Evolutionary conservation across 495 filamentous ascomycete genomes (phyloP).

Genomic region (Sordaria brevicollis): DNA sequence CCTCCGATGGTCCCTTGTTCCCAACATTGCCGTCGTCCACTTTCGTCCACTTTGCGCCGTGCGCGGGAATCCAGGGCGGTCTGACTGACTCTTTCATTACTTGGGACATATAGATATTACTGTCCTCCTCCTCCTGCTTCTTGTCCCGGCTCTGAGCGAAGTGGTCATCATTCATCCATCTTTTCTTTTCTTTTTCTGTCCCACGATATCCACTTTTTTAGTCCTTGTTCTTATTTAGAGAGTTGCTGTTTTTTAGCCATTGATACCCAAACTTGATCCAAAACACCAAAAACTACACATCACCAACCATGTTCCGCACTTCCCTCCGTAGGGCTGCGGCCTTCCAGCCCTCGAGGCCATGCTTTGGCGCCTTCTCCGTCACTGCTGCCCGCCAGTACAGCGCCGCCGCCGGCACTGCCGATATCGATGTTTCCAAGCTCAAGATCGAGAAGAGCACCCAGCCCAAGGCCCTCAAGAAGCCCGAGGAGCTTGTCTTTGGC

Average conservation of each 20-base stretch:
- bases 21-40: neutral
- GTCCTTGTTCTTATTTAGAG: neutral
- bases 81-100: neutral
- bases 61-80: neutral
- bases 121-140: neutral
- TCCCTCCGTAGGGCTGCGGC: slow-evolving; percentile 7
- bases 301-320: slow-evolving; percentile 4
- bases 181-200: neutral
- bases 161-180: neutral
- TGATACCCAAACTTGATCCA: neutral
- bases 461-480: slow-evolving; percentile 61
- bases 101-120: neutral
- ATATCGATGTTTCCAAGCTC: slow-evolving; percentile 68
- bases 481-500: slow-evolving; percentile 79
- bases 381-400: slow-evolving; percentile 43
- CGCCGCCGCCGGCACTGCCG: slow-evolving; percentile 45
- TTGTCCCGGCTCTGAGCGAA: neutral
- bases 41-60: neutral
- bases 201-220: neutral
- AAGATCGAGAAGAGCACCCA: slow-evolving; percentile 60
- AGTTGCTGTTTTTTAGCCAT: neutral
- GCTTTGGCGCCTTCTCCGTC: neutral
- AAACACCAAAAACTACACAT: neutral
- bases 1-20: slow-evolving; percentile 15
- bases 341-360: slow-evolving; percentile 14